A percentile compares a stretch with the other conserved stretches of the same genome.
Evolutionary conservation across 2,329 filamentous ascomycete genomes (phyloP).

Genomic region (Colletotrichum sp.): DNA sequence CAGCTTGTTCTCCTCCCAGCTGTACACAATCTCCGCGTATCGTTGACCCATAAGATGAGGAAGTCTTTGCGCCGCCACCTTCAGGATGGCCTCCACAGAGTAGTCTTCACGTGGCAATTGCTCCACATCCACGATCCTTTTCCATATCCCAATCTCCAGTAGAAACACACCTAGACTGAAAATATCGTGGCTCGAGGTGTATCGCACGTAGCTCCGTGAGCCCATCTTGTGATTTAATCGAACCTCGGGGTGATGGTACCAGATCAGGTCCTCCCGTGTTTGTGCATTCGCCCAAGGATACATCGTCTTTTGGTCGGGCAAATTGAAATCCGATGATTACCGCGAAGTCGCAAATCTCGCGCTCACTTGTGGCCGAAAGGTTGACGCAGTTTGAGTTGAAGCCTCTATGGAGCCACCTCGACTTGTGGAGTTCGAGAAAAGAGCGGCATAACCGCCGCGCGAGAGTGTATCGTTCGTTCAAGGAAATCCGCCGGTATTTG

Average conservation of each 20-base stretch:
- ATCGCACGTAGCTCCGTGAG: background rate
- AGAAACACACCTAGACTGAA: background rate
- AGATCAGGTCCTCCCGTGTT: background rate
- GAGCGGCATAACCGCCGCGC: background rate
- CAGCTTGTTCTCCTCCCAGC: background rate
- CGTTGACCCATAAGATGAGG: background rate
- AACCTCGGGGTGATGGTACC: background rate
- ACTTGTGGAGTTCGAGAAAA: background rate
- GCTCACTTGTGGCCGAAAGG: background rate
- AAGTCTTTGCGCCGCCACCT: background rate
- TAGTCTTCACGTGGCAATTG: background rate
- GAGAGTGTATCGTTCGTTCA: background rate
- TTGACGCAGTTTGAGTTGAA: background rate
- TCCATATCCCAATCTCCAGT: background rate
- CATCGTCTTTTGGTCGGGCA: background rate
- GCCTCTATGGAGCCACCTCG: background rate
- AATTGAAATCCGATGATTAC: background rate
- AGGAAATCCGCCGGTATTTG: background rate
- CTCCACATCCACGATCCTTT: background rate
- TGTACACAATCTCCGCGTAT: background rate
- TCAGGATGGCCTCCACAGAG: background rate
- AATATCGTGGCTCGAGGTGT: background rate
- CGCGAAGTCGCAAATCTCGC: background rate
- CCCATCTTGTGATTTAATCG: background rate
- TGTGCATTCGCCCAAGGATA: background rate